A percentile compares a stretch with the other conserved stretches of the same genome.
Evolutionary conservation across 2,329 filamentous ascomycete genomes (phyloP).

Genomic region (Clarireedia paspali): DNA sequence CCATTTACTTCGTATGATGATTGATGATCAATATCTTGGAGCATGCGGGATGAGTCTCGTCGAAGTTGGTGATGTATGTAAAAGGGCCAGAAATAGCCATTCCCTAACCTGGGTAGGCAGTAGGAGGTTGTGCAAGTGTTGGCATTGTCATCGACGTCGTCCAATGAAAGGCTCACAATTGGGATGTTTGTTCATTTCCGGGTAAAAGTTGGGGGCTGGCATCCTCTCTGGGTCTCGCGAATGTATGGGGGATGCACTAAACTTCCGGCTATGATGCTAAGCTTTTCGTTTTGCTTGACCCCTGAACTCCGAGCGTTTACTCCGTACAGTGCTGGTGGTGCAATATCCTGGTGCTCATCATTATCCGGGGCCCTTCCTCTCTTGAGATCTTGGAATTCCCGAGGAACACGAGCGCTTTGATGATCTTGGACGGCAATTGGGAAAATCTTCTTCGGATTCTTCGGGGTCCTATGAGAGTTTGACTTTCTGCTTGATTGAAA

Average conservation of each 20-base stretch:
- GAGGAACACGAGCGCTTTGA: slow-evolving; percentile 1
- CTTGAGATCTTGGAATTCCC: too few relatives aligned
- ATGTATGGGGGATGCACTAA: background rate
- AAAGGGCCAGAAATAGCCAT: background rate
- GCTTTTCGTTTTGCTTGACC: slow-evolving; percentile 3
- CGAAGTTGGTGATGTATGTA: background rate
- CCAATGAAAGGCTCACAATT: too few relatives aligned
- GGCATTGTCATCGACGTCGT: too few relatives aligned
- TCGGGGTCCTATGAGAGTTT: background rate
- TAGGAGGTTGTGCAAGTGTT: too few relatives aligned
- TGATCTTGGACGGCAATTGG: background rate
- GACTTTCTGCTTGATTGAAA: background rate
- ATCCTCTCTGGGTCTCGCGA: too few relatives aligned
- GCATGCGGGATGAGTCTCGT: too few relatives aligned
- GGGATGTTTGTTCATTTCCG: too few relatives aligned
- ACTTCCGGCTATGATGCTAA: background rate
- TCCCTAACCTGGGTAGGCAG: background rate
- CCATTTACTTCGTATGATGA: background rate
- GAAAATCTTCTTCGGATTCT: background rate
- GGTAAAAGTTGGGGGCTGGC: too few relatives aligned
- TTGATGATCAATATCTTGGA: background rate
- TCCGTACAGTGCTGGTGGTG: too few relatives aligned
- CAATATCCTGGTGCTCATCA: background rate
- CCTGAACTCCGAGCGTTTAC: slow-evolving; percentile 5
- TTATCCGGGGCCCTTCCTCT: background rate